Conservation (phyloP, 2,329 filamentous ascomycete species). For the Proliferodiscus dingleyae region DNA sequence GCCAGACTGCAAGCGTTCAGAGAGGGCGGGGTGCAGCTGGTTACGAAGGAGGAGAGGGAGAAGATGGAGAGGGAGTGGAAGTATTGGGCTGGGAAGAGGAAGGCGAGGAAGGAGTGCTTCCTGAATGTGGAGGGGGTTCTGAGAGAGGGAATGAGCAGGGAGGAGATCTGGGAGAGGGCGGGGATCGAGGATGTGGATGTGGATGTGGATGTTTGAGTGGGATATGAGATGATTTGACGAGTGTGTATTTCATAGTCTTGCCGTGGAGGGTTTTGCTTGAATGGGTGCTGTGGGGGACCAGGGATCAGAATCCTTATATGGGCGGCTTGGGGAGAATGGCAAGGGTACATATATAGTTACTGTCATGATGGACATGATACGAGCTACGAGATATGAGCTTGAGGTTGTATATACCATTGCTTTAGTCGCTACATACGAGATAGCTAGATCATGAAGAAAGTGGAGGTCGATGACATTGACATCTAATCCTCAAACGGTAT, state of each 20-base stretch:
- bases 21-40: constrained; percentile 35
- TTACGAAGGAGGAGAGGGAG: constrained; percentile 44
- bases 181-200: constrained; percentile 24
- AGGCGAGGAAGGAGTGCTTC: constrained; percentile 29
- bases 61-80: constrained; percentile 42
- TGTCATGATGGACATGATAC: no score
- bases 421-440: no score
- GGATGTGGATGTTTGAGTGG: not conserved
- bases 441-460: no score
- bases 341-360: no score
- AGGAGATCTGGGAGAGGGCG: constrained; percentile 43
- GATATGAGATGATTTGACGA: not conserved
- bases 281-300: not conserved
- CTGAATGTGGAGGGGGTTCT: constrained; percentile 35
- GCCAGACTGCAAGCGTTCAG: constrained; percentile 39
- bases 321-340: no score
- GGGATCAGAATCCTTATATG: no score
- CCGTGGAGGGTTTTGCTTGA: not conserved
- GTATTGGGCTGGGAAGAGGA: constrained; percentile 36
- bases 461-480: no score
- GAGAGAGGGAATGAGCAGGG: constrained; percentile 40
- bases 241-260: not conserved
- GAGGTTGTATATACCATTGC: no score
- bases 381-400: no score
- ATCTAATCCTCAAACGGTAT: no score